Conservation (phyloP, 768 basidiomycete genomes). For the Amanita fuliginea region DNA sequence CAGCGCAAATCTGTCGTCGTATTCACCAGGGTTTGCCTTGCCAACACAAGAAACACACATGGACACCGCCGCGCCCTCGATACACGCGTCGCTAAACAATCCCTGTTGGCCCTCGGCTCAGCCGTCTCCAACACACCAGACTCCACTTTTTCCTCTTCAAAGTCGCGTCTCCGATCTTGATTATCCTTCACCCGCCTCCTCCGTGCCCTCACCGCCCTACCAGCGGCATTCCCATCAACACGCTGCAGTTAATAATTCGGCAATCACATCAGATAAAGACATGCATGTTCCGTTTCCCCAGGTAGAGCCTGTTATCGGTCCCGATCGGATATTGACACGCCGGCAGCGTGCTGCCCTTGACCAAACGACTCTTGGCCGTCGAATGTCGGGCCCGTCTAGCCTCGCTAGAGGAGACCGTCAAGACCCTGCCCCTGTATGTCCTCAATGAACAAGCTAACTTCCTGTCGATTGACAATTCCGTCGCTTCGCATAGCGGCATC, state of each 20-base stretch:
- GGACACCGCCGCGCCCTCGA: constrained; percentile 7
- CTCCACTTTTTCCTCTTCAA: constrained; percentile 11
- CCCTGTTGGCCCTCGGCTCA: constrained; percentile 7
- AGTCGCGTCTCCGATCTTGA: constrained; percentile 21
- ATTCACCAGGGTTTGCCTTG: background rate
- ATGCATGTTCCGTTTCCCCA: constrained; percentile 22
- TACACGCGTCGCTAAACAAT: constrained; percentile 14
- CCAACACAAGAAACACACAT: background rate
- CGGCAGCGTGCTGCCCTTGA: constrained; percentile 26
- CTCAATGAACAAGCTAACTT: constrained; percentile 2
- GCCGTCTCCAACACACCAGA: constrained; percentile 4
- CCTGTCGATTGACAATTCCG: constrained; percentile 8
- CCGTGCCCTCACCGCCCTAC: constrained; percentile 23
- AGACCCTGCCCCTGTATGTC: constrained; percentile 12
- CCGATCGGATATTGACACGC: constrained; percentile 32
- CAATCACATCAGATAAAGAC: constrained; percentile 11
- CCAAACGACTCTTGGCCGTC: constrained; percentile 15
- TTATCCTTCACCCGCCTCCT: constrained; percentile 28
- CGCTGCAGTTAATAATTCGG: constrained; percentile 14
- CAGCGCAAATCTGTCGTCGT: constrained; percentile 1
- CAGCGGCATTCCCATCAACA: constrained; percentile 17
- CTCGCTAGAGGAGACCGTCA: constrained; percentile 10
- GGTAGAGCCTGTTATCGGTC: constrained; percentile 41
- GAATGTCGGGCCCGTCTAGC: constrained; percentile 13
- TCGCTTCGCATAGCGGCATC: constrained; percentile 11